These are phyloP conservation scores for Fomes fomentarius DNA, from an alignment of 1,284 basidiomycete genomes.

Conservation along the genomic window DNA sequence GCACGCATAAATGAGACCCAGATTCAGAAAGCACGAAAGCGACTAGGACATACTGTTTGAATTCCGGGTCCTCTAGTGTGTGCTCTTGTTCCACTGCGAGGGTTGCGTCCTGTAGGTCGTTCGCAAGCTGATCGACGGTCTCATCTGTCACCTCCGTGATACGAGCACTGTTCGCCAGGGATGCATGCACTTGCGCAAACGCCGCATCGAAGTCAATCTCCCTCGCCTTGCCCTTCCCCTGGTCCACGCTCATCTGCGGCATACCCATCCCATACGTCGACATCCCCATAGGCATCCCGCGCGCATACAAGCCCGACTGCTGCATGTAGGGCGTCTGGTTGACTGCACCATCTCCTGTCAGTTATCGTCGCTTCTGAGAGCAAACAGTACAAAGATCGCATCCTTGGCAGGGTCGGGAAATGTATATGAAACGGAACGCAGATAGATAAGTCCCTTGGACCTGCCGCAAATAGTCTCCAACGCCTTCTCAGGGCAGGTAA, in stretches of 20 bases:
- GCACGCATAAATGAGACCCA: neutral
- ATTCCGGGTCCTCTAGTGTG: constrained; percentile 39
- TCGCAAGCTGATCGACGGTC: constrained; percentile 40
- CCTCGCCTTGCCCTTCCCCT: constrained; percentile 74
- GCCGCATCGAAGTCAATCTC: constrained; percentile 82
- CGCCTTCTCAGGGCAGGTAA: too few species aligned
- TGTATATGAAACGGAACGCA: too few species aligned
- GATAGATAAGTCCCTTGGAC: too few species aligned
- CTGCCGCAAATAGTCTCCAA: too few species aligned
- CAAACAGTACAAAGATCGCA: too few species aligned
- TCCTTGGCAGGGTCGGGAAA: too few species aligned
- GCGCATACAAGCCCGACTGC: constrained; percentile 36
- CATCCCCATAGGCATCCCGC: constrained; percentile 34
- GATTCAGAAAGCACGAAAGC: neutral
- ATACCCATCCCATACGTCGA: constrained; percentile 12
- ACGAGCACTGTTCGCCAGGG: constrained; percentile 46
- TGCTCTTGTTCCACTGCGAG: constrained; percentile 32
- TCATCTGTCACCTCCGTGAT: constrained; percentile 59
- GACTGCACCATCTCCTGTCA: constrained; percentile 11
- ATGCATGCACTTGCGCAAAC: constrained; percentile 63
- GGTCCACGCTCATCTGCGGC: constrained; percentile 39
- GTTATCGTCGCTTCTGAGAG: neutral
- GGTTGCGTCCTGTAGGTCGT: constrained; percentile 41
- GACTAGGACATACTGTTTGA: constrained; percentile 56
- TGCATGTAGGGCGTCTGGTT: constrained; percentile 38